phyloP scores from a whole-genome alignment of 441 rosid species.

The Gossypium lobatum region DNA sequence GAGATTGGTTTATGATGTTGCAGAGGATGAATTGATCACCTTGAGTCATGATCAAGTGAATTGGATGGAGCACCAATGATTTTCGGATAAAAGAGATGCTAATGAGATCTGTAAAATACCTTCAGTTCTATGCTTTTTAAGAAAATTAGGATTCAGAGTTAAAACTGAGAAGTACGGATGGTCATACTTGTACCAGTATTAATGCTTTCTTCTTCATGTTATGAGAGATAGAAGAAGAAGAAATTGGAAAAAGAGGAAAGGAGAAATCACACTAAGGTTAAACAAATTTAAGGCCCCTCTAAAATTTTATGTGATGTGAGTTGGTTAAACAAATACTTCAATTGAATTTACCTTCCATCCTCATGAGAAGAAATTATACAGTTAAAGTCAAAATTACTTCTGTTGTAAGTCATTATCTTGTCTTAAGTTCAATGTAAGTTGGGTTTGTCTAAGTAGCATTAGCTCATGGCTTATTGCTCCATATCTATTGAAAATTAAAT shows the following conservation, averaged over 20 bases:
- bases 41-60: background rate
- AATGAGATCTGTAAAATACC: background rate
- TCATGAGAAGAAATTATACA: background rate
- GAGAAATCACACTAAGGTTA: background rate
- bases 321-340: background rate
- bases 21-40: background rate
- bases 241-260: background rate
- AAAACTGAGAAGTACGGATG: background rate
- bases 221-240: background rate
- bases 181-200: background rate
- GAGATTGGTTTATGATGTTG: background rate
- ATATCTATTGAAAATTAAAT: background rate
- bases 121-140: background rate
- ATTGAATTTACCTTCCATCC: background rate
- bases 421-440: background rate
- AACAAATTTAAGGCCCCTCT: background rate
- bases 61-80: background rate
- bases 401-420: background rate
- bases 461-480: background rate
- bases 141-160: background rate
- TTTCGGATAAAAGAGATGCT: background rate
- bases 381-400: background rate
- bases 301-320: background rate
- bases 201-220: slow-evolving; percentile 8
- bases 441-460: background rate